Base-by-base conservation (phyloP, 176 grass and related monocot species). In the Aegilops bicornis region DNA sequence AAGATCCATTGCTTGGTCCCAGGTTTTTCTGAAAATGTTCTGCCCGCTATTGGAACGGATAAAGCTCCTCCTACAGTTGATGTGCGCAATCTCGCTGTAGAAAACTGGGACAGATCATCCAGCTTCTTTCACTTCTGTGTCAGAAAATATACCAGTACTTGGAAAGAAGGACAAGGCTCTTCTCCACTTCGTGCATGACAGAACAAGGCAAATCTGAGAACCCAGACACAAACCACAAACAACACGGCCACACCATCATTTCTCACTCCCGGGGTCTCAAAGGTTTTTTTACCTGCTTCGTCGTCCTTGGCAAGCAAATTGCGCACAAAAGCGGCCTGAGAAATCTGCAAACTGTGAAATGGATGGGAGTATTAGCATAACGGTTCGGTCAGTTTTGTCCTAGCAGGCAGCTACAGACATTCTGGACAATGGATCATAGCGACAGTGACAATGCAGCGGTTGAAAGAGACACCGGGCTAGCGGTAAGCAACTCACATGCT, bases 41-140 rank as follows among this genome's bases (percentile, higher is more conserved):
- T 89, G 11, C 59, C 19, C 39, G 60, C 32, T 47, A 47, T 40
- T 72, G 65, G 30, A 82, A 32, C 62, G 12, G 12, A 15, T 29
- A 76, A 61, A 76, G 30, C 15, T 37, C 69, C 25, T 69, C 16
- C 65, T 56, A 54, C 50, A 54, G 19, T 66, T 59, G 66, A 73
- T 82, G 32, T 4, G 14, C 47, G 52, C 10, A 86, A 70, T 79
- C 52, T 73, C 73, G 84, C 40, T 65, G 73, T 35, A 40, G 73
- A 67, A 75, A 79, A 35, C 5, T 43, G 59, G 59, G 58, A 20
- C 59, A 62, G 13, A 83, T 59, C 32, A 32, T 42, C 35, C 20
- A 62, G 80, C 68, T 84, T 50, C 11, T 84, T 81, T 91, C 85
- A 79, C 81, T 75, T 91, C 35, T 66, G 27, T 90, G 81, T 87